phyloP scores from a whole-genome alignment of 768 basidiomycete species.

The Tulasnella sp. region DNA sequence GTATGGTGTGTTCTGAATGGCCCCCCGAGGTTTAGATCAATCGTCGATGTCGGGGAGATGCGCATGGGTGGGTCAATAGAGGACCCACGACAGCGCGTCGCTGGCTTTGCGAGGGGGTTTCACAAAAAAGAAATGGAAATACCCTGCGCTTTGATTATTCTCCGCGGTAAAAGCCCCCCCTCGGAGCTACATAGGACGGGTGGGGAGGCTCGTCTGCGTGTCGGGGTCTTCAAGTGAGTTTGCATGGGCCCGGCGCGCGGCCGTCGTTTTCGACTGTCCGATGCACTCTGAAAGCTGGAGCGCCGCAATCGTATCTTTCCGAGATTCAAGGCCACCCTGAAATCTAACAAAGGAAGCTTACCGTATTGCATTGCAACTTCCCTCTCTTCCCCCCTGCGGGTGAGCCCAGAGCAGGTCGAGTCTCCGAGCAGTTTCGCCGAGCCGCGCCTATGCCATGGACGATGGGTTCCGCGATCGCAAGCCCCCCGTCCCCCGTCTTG shows the following conservation, averaged over 20 bases:
- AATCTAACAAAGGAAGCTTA: conserved; percentile 19
- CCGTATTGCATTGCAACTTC: conserved; percentile 16
- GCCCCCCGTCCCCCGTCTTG: neutral
- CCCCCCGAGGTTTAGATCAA: neutral
- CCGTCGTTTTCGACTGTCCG: neutral
- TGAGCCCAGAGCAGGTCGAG: conserved; percentile 4
- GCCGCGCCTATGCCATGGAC: neutral
- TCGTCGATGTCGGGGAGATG: neutral
- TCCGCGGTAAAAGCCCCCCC: neutral
- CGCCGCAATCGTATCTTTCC: conserved; percentile 23
- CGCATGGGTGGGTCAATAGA: neutral
- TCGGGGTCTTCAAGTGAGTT: conserved; percentile 5
- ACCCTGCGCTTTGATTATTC: neutral
- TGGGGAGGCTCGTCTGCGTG: neutral
- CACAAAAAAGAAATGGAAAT: neutral
- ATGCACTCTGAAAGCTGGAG: conserved; percentile 14
- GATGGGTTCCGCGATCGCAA: neutral
- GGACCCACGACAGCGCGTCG: conserved; percentile 6
- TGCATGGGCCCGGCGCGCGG: conserved; percentile 14
- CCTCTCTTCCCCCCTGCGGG: neutral
- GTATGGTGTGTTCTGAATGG: neutral
- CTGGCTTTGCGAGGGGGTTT: neutral
- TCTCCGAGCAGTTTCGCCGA: conserved; percentile 18
- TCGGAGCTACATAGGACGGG: neutral
- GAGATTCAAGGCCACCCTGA: conserved; percentile 25